phyloP scores from a whole-genome alignment of 192 early-diverging fungal genomes.

The Coemansia sp. region DNA sequence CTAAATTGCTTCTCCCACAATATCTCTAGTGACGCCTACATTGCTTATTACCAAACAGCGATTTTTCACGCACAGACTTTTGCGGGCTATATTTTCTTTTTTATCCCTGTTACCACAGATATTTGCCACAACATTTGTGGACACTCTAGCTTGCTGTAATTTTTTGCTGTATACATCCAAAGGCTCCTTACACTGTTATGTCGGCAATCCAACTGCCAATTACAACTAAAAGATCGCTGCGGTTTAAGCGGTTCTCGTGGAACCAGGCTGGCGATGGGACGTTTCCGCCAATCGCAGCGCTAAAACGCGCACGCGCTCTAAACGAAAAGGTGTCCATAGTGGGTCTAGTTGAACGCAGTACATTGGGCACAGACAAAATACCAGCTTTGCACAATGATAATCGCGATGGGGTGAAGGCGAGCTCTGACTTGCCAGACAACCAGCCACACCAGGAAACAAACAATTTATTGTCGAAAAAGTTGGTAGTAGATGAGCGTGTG shows the following conservation, averaged over 20 bases:
- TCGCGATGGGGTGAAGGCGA: neutral
- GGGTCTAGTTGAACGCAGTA: neutral
- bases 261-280: slow-evolving; percentile 40
- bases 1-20: slow-evolving; percentile 4
- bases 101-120: neutral
- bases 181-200: slow-evolving; percentile 13
- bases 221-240: slow-evolving; percentile 37
- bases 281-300: slow-evolving; percentile 31
- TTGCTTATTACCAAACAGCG: neutral
- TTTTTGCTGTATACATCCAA: neutral
- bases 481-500: neutral
- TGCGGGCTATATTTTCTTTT: neutral
- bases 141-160: neutral
- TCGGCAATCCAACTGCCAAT: slow-evolving; percentile 29
- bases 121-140: neutral
- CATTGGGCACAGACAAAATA: neutral
- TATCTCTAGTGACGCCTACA: neutral
- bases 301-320: neutral
- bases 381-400: neutral
- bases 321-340: neutral
- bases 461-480: neutral
- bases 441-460: neutral
- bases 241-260: slow-evolving; percentile 55
- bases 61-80: neutral
- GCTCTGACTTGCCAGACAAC: neutral